Evolutionary conservation across 176 grass and related monocot species (phyloP), one percentile per base, ranked within the genome.

Genomic region (Aegilops speltoides): DNA sequence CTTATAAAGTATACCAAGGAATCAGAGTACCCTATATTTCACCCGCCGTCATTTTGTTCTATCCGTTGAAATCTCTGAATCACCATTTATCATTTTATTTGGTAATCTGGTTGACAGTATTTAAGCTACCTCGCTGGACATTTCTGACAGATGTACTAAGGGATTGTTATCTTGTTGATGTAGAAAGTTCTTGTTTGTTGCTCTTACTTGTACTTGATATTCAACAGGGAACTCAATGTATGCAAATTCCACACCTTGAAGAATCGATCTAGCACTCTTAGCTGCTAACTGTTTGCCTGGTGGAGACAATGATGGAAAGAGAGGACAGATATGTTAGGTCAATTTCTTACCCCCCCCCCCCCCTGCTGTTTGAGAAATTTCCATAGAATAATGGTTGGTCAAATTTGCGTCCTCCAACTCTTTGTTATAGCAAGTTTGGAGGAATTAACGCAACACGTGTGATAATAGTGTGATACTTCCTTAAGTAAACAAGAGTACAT

Each of bases 251-350:
- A 50, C 15, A 20, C 20, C 36, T 23, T 86, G 52, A 26, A 74
- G 56, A 66, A 59, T 59, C 40, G 45, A 73, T 84, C 25, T 74
- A 59, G 33, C 31, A 17, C 24, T 59, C 29, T 54, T 59, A 45
- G 66, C 43, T 59, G 57, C 41, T 79, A 84, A 33, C 46, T 74
- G 24, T 66, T 65, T 1, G 40, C 20, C 2, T 83, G 8, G 25
- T 46, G 45, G 48, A 91, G 64, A 84, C 43, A 79, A 79, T 79
- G 77, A 73, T 85, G 63, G 78, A 36, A 72, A 75, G 19, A 82
- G 86, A 82, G 16, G 83, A 91, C 52, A 91, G 32, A 88, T 91
- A 82, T 82, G 86, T 88, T 67, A 88, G 90, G 86, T 91, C 32
- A 73, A 79, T 80, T 85, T 34, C 82, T 68, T 67, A 8, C 9